A percentile compares a stretch with the other conserved stretches of the same genome.
These are phyloP conservation scores for Psilocybe tampanensis DNA, from an alignment of 768 basidiomycete genomes.

Conservation along the genomic window DNA sequence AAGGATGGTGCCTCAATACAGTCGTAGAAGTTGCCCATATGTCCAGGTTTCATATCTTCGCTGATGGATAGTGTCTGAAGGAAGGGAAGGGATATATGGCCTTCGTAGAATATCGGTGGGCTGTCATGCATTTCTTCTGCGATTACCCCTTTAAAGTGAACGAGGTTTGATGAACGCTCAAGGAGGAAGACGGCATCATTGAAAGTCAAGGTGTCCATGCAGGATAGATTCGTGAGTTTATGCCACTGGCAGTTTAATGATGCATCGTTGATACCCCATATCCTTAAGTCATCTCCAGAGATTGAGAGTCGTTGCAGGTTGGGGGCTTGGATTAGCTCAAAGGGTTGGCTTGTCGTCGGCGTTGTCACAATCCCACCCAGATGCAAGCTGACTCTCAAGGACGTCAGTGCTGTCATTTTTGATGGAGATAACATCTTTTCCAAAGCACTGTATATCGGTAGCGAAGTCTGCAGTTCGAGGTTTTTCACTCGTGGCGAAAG, in stretches of 20 bases:
- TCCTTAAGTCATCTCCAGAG: neutral
- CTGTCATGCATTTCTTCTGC: neutral
- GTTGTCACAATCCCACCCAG: too few species aligned
- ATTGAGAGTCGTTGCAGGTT: slow-evolving; percentile 2
- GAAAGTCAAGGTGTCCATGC: neutral
- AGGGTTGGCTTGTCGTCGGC: too few species aligned
- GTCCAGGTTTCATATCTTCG: neutral
- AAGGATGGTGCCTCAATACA: neutral
- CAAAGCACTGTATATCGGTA: slow-evolving; percentile 8
- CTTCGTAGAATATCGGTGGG: neutral
- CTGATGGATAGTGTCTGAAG: neutral
- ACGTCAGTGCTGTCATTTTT: neutral
- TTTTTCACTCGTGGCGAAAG: slow-evolving; percentile 4
- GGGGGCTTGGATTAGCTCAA: neutral
- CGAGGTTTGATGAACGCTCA: neutral
- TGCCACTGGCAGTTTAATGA: neutral
- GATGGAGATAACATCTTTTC: slow-evolving; percentile 1
- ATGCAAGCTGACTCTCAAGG: too few species aligned
- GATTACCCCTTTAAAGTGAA: neutral
- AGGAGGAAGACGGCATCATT: neutral
- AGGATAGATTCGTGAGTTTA: neutral
- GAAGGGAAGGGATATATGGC: neutral
- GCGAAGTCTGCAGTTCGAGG: slow-evolving; percentile 11
- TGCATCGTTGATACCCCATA: neutral
- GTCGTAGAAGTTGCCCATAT: neutral